Evolutionary conservation across 768 basidiomycete genomes (phyloP).

Genomic region (Auricularia sp.): DNA sequence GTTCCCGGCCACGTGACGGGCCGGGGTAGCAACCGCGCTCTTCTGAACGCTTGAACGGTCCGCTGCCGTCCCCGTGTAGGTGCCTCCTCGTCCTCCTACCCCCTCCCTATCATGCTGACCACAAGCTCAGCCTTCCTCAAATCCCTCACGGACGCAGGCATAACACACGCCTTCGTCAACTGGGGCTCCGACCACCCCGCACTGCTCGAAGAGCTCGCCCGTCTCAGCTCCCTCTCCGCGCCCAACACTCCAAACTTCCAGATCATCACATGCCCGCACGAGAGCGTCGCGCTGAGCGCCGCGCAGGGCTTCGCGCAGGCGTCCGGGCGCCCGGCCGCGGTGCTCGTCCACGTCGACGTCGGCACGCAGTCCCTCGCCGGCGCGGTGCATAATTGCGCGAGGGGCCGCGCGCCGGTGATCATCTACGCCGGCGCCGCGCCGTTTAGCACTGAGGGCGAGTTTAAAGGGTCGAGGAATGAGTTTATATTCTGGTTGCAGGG

Average conservation of each 20-base stretch:
- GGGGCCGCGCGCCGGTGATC: slow-evolving; percentile 48
- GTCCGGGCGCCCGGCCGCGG: slow-evolving; percentile 56
- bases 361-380: slow-evolving; percentile 38
- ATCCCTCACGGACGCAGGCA: slow-evolving; percentile 43
- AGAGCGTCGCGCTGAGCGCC: slow-evolving; percentile 65
- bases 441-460: slow-evolving; percentile 44
- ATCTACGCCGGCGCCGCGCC: slow-evolving; percentile 68
- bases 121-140: slow-evolving; percentile 54
- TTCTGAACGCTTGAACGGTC: too few relatives aligned
- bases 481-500: slow-evolving; percentile 71
- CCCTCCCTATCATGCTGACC: slow-evolving; percentile 33
- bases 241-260: slow-evolving; percentile 7
- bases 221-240: slow-evolving; percentile 33
- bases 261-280: slow-evolving; percentile 62
- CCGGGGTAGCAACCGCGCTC: too few relatives aligned
- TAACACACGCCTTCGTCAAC: slow-evolving; percentile 63
- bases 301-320: slow-evolving; percentile 65
- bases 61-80: not conserved
- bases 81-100: not conserved
- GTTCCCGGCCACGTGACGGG: too few relatives aligned
- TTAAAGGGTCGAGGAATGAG: slow-evolving; percentile 57
- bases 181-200: slow-evolving; percentile 74
- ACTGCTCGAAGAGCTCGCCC: slow-evolving; percentile 56
- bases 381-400: slow-evolving; percentile 23
- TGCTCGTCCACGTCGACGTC: slow-evolving; percentile 67